Conservation (phyloP, 73 alveolate genomes). For the Blepharisma stoltei region DNA sequence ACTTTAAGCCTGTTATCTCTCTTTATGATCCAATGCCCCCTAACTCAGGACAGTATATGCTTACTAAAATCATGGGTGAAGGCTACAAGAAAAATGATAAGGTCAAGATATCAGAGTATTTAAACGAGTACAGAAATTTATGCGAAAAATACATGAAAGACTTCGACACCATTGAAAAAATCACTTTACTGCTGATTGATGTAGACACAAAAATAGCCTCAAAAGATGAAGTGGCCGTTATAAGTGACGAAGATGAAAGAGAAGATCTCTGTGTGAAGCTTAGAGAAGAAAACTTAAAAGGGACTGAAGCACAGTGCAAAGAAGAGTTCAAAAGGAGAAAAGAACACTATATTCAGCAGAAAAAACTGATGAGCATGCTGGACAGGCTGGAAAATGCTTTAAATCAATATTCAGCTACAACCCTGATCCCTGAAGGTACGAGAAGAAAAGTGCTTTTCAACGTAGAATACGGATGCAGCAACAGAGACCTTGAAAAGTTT, state of each 20-base stretch:
- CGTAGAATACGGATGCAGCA: constrained; percentile 21
- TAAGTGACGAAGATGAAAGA: not conserved
- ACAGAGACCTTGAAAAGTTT: not conserved
- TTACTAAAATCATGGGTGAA: not conserved
- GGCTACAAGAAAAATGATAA: not conserved
- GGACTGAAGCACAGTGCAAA: not conserved
- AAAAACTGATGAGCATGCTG: not conserved
- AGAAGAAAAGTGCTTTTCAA: constrained; percentile 1
- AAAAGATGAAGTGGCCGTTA: not conserved
- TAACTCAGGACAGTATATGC: constrained; percentile 1
- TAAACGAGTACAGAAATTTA: not conserved
- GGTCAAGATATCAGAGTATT: not conserved
- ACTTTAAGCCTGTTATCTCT: constrained; percentile 14
- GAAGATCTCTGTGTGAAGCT: not conserved
- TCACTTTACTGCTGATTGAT: not conserved
- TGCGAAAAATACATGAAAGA: constrained; percentile 6
- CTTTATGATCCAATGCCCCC: constrained; percentile 25
- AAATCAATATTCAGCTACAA: not conserved
- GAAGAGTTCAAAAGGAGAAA: not conserved
- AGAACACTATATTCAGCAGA: not conserved
- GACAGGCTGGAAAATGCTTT: constrained; percentile 2
- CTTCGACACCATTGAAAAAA: not conserved
- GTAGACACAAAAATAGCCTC: constrained; percentile 7
- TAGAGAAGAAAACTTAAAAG: constrained; percentile 2
- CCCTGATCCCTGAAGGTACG: not conserved